phyloP scores from a whole-genome alignment of 1,139 yeast genomes.

The Torulaspora globosa region DNA sequence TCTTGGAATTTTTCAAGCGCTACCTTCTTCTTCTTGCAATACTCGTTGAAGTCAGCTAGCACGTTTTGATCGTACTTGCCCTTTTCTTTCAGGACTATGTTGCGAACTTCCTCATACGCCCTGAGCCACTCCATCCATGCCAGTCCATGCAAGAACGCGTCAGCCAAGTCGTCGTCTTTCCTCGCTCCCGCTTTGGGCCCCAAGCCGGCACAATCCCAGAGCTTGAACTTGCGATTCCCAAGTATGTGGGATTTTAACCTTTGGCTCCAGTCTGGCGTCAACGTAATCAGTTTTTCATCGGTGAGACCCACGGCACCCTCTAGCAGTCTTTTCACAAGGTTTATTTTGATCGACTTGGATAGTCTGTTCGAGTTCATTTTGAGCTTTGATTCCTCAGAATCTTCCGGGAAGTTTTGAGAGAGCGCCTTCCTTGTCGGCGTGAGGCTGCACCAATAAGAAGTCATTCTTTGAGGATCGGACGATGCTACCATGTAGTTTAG shows the following conservation, averaged over 20 bases:
- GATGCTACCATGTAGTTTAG: constrained; percentile 31
- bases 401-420: constrained; percentile 1
- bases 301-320: constrained; percentile 7
- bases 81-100: constrained; percentile 5
- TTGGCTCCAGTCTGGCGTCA: constrained; percentile 33
- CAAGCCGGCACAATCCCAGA: constrained; percentile 21
- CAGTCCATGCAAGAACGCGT: constrained; percentile 54
- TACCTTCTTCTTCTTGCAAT: constrained; percentile 10
- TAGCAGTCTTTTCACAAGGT: constrained; percentile 10
- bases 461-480: constrained; percentile 43
- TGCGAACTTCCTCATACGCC: constrained; percentile 15
- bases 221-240: constrained; percentile 13
- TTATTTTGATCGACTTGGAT: constrained; percentile 12
- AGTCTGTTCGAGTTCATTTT: constrained; percentile 7
- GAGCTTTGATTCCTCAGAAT: constrained; percentile 6
- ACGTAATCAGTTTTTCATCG: constrained; percentile 15
- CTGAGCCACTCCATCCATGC: constrained; percentile 48
- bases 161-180: constrained; percentile 60
- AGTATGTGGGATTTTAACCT: constrained; percentile 36
- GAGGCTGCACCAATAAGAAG: constrained; percentile 38
- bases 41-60: constrained; percentile 9
- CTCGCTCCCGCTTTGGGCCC: constrained; percentile 27
- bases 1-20: constrained; percentile 2
- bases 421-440: constrained; percentile 11
- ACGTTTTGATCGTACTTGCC: constrained; percentile 10